phyloP scores from a whole-genome alignment of 371 early-diverging fungal genomes.

The Mortierella sp. region DNA sequence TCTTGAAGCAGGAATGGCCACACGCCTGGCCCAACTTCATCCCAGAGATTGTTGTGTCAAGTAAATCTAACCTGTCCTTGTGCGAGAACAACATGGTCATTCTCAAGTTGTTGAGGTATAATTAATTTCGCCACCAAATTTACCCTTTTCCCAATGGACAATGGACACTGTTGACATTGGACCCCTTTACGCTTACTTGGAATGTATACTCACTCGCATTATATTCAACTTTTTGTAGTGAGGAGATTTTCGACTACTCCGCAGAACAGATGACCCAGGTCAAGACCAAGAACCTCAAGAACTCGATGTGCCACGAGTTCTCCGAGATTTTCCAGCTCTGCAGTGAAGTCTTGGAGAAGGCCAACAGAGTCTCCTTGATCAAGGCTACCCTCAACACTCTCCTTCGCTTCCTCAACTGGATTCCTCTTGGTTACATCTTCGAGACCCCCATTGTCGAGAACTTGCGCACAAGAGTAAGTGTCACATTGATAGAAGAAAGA shows the following conservation, averaged over 20 bases:
- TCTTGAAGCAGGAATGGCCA: constrained; percentile 99
- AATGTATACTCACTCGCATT: constrained; percentile 3
- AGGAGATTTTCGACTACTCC: constrained; percentile 99
- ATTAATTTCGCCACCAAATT: neutral
- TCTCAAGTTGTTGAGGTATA: constrained; percentile 93
- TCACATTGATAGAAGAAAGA: neutral
- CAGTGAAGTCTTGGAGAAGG: constrained; percentile 95
- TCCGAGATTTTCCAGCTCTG: constrained; percentile 97
- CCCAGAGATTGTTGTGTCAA: constrained; percentile 97
- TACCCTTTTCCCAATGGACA: neutral
- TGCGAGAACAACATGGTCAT: constrained; percentile 99
- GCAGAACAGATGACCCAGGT: constrained; percentile 98
- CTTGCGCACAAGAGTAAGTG: constrained; percentile 82
- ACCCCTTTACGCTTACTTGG: neutral
- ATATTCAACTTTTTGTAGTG: constrained; percentile 68
- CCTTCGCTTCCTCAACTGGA: constrained; percentile 96
- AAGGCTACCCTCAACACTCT: constrained; percentile 95
- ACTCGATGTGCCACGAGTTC: constrained; percentile 97
- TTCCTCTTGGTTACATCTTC: constrained; percentile 97
- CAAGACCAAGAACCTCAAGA: constrained; percentile 92
- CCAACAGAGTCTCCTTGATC: constrained; percentile 90
- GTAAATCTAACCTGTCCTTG: constrained; percentile 90
- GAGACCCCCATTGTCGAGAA: constrained; percentile 94
- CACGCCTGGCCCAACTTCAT: constrained; percentile 99
- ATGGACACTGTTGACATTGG: neutral